Percentiles rank a stretch among this genome's conserved stretches.
Evolutionary conservation across 345 rosid species (phyloP).

Genomic region (Brassica napus): DNA sequence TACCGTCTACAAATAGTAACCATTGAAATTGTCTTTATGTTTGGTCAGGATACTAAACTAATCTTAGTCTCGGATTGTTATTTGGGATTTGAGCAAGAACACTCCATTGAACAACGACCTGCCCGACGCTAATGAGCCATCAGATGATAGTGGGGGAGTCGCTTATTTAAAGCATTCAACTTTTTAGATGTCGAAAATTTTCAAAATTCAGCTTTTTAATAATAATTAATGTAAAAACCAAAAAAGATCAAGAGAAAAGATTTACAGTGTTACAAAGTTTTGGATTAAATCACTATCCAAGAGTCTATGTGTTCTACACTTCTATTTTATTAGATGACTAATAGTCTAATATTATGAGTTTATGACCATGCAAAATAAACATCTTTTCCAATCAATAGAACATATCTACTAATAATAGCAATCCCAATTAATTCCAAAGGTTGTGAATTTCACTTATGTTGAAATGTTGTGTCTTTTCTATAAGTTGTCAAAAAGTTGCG

Average conservation of each 20-base stretch:
- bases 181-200: neutral
- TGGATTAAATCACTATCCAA: neutral
- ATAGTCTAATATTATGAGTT: too few relatives aligned
- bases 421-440: too few relatives aligned
- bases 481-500: too few relatives aligned
- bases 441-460: too few relatives aligned
- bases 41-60: constrained; percentile 68
- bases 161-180: neutral
- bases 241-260: too few relatives aligned
- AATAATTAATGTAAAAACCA: neutral
- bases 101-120: constrained; percentile 61
- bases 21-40: neutral
- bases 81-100: constrained; percentile 81
- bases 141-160: constrained; percentile 1
- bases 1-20: neutral
- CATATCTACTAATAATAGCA: too few relatives aligned
- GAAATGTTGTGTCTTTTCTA: too few relatives aligned
- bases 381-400: too few relatives aligned
- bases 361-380: neutral
- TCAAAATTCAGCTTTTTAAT: neutral
- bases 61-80: constrained; percentile 88
- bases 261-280: neutral
- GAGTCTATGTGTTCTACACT: neutral
- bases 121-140: constrained; percentile 33
- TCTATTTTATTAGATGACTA: neutral